Evolutionary conservation across 2,329 filamentous ascomycete species (phyloP).

Genomic region (Trichophyton equinum): DNA sequence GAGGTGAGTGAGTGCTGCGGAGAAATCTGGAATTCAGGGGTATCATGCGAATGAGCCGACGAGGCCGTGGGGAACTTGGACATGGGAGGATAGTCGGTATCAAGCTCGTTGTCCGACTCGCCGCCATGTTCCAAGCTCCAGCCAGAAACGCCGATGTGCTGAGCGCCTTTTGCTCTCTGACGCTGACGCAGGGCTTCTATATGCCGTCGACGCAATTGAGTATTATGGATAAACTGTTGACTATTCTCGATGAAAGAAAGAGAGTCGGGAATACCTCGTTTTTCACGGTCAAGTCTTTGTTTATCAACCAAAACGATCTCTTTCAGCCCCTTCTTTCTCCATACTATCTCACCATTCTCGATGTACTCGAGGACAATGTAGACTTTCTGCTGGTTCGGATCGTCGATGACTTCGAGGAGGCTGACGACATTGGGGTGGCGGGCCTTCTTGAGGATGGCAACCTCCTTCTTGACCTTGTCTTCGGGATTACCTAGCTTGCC

Average conservation of each 20-base stretch:
- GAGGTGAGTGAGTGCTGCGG: conserved; percentile 42
- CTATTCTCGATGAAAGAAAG: conserved; percentile 34
- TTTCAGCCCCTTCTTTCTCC: conserved; percentile 77
- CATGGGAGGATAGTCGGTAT: conserved; percentile 21
- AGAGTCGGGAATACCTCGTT: conserved; percentile 67
- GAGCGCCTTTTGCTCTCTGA: conserved; percentile 45
- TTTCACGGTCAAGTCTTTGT: conserved; percentile 58
- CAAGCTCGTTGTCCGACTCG: conserved; percentile 41
- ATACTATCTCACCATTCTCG: conserved; percentile 83
- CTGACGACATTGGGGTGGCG: conserved; percentile 95
- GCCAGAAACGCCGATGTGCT: conserved; percentile 44
- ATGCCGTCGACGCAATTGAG: conserved; percentile 30
- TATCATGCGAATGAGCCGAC: conserved; percentile 32
- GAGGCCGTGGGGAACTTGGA: conserved; percentile 20
- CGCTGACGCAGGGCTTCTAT: conserved; percentile 49
- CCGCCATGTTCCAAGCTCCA: conserved; percentile 80
- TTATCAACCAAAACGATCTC: conserved; percentile 77
- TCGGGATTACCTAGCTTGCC: conserved; percentile 59
- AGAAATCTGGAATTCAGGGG: conserved; percentile 44
- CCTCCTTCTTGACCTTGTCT: conserved; percentile 77
- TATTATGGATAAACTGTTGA: conserved; percentile 29
- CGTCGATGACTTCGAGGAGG: conserved; percentile 91
- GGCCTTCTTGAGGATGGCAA: conserved; percentile 96
- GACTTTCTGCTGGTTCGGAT: conserved; percentile 91
- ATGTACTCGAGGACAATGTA: conserved; percentile 97